Percentiles rank a stretch among this genome's conserved stretches.
Evolutionary conservation across 345 rosid species (phyloP).

Genomic region (Hibiscus tridactylites): DNA sequence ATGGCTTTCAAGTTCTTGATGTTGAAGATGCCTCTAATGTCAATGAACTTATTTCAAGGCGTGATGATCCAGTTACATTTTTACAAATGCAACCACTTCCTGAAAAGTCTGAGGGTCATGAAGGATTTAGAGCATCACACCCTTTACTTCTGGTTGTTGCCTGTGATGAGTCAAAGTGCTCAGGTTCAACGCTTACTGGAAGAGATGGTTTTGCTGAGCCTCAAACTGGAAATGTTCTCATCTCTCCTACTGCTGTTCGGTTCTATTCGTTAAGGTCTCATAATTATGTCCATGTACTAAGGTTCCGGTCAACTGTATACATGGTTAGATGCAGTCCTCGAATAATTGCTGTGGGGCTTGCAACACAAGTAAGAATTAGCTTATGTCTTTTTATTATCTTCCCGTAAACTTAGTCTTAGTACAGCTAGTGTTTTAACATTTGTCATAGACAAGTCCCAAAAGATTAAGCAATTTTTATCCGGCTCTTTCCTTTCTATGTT

Average conservation of each 20-base stretch:
- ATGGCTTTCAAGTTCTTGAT: constrained; percentile 94
- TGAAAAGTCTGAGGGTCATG: constrained; percentile 47
- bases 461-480: neutral
- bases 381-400: neutral
- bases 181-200: constrained; percentile 29
- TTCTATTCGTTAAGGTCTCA: constrained; percentile 87
- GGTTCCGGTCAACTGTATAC: constrained; percentile 86
- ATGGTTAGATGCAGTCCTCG: constrained; percentile 90
- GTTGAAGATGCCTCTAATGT: constrained; percentile 74
- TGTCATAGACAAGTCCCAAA: neutral
- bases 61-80: constrained; percentile 77
- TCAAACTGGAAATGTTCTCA: constrained; percentile 39
- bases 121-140: constrained; percentile 86
- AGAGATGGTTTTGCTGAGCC: constrained; percentile 58
- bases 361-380: constrained; percentile 61
- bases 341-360: constrained; percentile 83
- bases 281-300: constrained; percentile 77
- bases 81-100: constrained; percentile 88
- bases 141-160: constrained; percentile 90
- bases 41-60: constrained; percentile 68
- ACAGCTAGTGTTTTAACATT: neutral
- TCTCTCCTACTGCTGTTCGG: constrained; percentile 69
- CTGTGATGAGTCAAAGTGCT: constrained; percentile 64
- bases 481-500: neutral
- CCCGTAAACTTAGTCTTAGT: constrained; percentile 6